Evolutionary conservation across 305 asterid species (phyloP).

Genomic region (Ilex paraguariensis): DNA sequence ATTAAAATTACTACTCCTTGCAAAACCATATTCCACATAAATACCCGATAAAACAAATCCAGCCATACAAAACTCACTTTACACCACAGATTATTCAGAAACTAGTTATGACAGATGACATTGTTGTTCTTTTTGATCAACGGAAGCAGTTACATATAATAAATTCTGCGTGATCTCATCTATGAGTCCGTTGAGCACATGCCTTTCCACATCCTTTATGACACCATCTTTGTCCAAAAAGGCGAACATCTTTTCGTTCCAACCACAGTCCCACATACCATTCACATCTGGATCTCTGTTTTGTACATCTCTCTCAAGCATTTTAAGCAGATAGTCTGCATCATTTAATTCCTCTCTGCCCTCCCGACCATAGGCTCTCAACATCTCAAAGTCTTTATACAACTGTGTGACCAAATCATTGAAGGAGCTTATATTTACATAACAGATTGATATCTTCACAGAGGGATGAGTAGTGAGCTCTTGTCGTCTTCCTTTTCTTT

Average conservation of each 20-base stretch:
- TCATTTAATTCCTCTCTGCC: constrained; percentile 33
- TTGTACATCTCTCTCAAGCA: constrained; percentile 60
- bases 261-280: constrained; percentile 73
- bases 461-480: constrained; percentile 37
- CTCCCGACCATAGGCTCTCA: constrained; percentile 42
- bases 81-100: background rate
- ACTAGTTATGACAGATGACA: background rate
- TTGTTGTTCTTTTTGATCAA: constrained; percentile 21
- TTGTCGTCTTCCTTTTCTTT: constrained; percentile 58
- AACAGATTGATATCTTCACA: constrained; percentile 15
- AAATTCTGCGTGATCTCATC: constrained; percentile 64
- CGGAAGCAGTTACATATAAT: constrained; percentile 24
- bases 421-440: constrained; percentile 39
- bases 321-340: constrained; percentile 42
- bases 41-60: background rate
- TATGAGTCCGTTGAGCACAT: constrained; percentile 58
- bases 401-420: constrained; percentile 62
- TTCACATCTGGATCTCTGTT: constrained; percentile 39
- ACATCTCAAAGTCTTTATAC: constrained; percentile 45
- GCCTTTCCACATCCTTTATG: constrained; percentile 53
- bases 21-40: too few relatives aligned
- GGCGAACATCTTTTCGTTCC: constrained; percentile 38
- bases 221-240: constrained; percentile 48
- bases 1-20: too few relatives aligned
- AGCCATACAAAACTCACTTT: background rate